Evolutionary conservation across 495 filamentous ascomycete species (phyloP), one percentile per base, ranked within the genome.

Genomic region (Hypoxylon subgilvum): DNA sequence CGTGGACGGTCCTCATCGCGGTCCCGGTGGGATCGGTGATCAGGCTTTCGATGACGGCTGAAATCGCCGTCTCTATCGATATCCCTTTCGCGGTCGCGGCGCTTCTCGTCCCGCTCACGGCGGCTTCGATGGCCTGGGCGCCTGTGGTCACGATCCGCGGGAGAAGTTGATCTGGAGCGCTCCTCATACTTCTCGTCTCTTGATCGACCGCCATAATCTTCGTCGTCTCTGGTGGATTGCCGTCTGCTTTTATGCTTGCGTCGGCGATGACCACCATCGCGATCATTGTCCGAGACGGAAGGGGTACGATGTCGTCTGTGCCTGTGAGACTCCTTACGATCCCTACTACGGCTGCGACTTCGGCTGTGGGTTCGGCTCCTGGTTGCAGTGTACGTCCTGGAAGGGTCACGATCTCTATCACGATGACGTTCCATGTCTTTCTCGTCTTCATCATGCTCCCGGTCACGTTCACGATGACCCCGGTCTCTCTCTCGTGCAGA

Each of bases 251-350:
- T 79, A 48, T 82, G 81, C 31, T 54, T 82, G 73, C 64, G 80
- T 65, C 63, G 74, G 75, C 44, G 79, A 69, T 57, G 74, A 68
- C 59, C 76, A 23, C 84, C 79, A 21, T 82, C 79, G 19, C 78
- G 78, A 12, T 74, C 76, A 22, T 74, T 74, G 9, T 78, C 73
- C 0, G 80, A 73, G 9, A 67, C 62, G 19, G 78, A 84, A 6
- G 73, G 65, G 3, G 85, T 87, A 9, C 79, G 83, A 58, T 84
- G 78, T n/a, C 82, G 83, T 68, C 84, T 79, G 34, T 72, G 73
- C 41, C 79, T 80, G 55, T 75, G 79, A 31, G 72, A 73, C 18
- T 83, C 76, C 10, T 82, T 80, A 59, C 80, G 81, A 27, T 85
- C 78, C 34, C 70, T 57, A 39, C 65, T 72, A 27, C 64, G 72